Conservation (phyloP, 129 eudicot genomes). For the Flaveria trinervia region DNA sequence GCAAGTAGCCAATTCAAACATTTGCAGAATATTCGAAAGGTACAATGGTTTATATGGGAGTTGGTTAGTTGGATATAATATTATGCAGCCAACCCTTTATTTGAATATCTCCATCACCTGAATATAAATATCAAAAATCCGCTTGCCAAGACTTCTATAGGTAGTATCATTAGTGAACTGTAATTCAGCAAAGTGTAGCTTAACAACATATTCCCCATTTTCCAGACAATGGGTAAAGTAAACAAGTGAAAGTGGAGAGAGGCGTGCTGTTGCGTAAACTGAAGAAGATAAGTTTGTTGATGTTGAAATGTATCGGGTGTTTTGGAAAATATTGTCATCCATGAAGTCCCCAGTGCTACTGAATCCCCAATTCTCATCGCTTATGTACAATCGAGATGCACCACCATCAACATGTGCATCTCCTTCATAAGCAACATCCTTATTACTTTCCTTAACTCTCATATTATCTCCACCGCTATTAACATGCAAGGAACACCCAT, state of each 20-base stretch:
- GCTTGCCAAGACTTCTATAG: constrained; percentile 35
- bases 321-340: constrained; percentile 30
- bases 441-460: constrained; percentile 6
- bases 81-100: neutral
- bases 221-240: constrained; percentile 34
- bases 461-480: constrained; percentile 33
- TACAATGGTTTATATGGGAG: neutral
- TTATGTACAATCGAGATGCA: constrained; percentile 26
- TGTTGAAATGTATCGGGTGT: constrained; percentile 24
- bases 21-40: too few relatives aligned
- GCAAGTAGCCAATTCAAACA: neutral
- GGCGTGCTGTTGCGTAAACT: constrained; percentile 31
- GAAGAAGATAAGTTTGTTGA: constrained; percentile 16
- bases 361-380: constrained; percentile 27
- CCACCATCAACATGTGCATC: constrained; percentile 32
- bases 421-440: constrained; percentile 30
- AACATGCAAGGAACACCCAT: constrained; percentile 31
- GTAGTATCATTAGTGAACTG: constrained; percentile 34
- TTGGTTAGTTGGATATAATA: neutral
- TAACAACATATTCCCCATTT: constrained; percentile 30
- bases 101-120: constrained; percentile 21
- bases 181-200: constrained; percentile 37
- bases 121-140: constrained; percentile 28
- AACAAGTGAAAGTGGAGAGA: constrained; percentile 34
- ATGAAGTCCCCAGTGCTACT: constrained; percentile 39